Conservation (phyloP, 2,329 filamentous ascomycete genomes). For the Aspergillus caelatus region DNA sequence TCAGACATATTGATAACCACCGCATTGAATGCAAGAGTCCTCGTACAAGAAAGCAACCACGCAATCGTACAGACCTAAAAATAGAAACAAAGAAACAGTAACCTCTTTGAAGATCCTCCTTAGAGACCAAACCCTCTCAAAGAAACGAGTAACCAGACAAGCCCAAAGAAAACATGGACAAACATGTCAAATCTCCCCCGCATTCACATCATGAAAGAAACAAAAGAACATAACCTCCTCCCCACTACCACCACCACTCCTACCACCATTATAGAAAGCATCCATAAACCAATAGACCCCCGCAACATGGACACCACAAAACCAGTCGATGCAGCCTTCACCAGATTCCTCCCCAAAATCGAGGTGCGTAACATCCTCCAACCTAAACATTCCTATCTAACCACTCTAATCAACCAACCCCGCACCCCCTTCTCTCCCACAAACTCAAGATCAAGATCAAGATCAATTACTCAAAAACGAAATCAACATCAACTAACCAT, state of each 20-base stretch:
- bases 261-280: background rate
- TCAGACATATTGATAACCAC: background rate
- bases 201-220: background rate
- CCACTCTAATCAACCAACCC: background rate
- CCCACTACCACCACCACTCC: background rate
- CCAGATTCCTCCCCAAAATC: constrained; percentile 38
- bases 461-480: background rate
- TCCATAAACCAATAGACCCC: constrained; percentile 7
- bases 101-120: background rate
- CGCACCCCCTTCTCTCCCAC: background rate
- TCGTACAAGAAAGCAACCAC: background rate
- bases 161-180: background rate
- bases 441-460: too few relatives aligned
- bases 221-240: background rate
- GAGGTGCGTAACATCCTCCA: constrained; percentile 29
- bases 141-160: background rate
- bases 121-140: background rate
- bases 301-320: constrained; percentile 24
- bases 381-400: background rate
- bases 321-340: constrained; percentile 34
- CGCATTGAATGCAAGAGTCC: background rate
- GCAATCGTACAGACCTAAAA: too few relatives aligned
- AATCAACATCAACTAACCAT: constrained; percentile 5
- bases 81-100: background rate
- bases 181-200: background rate